These are phyloP conservation scores for Ascocoryne sarcoides DNA, from an alignment of 2,329 filamentous ascomycete genomes.

Conservation along the genomic window DNA sequence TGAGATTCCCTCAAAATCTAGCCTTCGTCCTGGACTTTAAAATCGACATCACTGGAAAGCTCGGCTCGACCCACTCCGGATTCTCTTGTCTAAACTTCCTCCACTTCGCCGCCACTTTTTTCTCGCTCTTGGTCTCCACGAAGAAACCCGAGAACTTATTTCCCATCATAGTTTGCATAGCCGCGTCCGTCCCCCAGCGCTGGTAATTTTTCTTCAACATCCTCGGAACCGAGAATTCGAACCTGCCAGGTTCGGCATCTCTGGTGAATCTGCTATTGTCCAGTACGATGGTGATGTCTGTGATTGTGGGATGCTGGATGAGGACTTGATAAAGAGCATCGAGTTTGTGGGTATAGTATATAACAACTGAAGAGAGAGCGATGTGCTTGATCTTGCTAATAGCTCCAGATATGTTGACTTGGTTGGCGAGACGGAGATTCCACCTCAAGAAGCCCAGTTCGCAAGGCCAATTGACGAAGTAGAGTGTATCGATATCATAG, in stretches of 20 bases:
- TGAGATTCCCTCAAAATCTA: too few species aligned
- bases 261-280: conserved; percentile 5
- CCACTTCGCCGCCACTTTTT: not conserved
- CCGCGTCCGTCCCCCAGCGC: not conserved
- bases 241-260: not conserved
- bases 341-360: too few species aligned
- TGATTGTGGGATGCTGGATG: conserved; percentile 3
- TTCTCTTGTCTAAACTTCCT: conserved; percentile 1
- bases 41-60: not conserved
- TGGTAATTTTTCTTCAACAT: too few species aligned
- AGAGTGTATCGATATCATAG: conserved; percentile 9
- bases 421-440: too few species aligned
- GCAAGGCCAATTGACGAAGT: conserved; percentile 7
- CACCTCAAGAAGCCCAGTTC: conserved; percentile 2
- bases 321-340: conserved; percentile 3
- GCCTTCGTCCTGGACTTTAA: not conserved
- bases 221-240: not conserved
- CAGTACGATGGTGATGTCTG: conserved; percentile 7
- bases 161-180: not conserved
- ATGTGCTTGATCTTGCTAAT: conserved; percentile 1
- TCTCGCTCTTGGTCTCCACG: not conserved
- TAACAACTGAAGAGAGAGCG: too few species aligned
- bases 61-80: conserved; percentile 1
- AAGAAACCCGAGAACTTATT: not conserved
- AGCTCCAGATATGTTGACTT: too few species aligned